phyloP scores from a whole-genome alignment of 192 early-diverging fungal genomes.

The Irineochytrium annulatum region DNA sequence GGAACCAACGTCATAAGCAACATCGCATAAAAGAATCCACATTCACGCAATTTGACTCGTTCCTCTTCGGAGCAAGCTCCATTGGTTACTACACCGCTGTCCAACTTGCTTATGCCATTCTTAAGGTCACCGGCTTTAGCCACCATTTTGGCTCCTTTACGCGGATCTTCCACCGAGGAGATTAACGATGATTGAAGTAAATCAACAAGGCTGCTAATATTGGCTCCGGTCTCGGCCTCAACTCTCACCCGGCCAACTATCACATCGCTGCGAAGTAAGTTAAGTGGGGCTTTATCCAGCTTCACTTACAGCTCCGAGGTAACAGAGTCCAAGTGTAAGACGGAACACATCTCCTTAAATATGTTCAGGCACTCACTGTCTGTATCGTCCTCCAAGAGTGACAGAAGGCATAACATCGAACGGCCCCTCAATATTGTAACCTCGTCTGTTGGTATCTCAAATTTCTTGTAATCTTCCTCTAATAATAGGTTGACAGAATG shows the following conservation, averaged over 20 bases:
- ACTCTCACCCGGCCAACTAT: too few species aligned
- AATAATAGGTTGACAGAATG: constrained; percentile 27
- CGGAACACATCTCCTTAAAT: constrained; percentile 22
- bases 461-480: background rate
- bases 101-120: too few species aligned
- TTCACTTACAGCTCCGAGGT: constrained; percentile 15
- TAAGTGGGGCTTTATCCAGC: background rate
- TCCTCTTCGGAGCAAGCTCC: too few species aligned
- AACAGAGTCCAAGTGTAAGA: constrained; percentile 16
- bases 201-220: too few species aligned
- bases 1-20: constrained; percentile 32
- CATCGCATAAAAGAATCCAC: constrained; percentile 31
- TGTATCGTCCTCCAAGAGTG: constrained; percentile 31
- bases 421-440: constrained; percentile 25
- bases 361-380: constrained; percentile 20
- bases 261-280: background rate
- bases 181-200: too few species aligned
- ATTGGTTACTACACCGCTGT: too few species aligned
- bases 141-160: too few species aligned
- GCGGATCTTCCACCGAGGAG: too few species aligned
- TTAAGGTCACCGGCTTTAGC: too few species aligned
- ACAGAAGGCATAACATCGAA: constrained; percentile 21
- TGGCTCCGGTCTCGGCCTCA: too few species aligned
- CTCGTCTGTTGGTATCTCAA: background rate
- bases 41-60: constrained; percentile 19